These are phyloP conservation scores for Kwoniella sp. DNA, from an alignment of 768 basidiomycete genomes.

Conservation along the genomic window DNA sequence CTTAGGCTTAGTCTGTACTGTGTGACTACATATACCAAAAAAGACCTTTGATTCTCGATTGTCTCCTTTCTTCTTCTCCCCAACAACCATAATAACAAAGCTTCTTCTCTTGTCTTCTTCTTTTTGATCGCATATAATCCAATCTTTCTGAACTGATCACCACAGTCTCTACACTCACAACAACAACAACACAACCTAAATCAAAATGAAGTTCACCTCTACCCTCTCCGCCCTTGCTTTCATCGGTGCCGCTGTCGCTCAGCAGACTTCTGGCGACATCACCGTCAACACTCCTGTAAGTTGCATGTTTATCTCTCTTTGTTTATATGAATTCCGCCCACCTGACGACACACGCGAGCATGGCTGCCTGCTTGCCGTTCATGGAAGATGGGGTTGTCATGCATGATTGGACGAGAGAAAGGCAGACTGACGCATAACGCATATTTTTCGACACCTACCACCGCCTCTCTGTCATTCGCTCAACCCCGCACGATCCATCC, in stretches of 20 bases:
- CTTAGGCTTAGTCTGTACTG: too few species aligned
- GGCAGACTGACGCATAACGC: slow-evolving; percentile 2
- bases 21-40: slow-evolving; percentile 1
- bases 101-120: slow-evolving; percentile 3
- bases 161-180: slow-evolving; percentile 2
- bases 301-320: background rate
- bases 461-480: background rate
- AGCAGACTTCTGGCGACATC: slow-evolving; percentile 39
- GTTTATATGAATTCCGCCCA: too few species aligned
- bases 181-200: slow-evolving; percentile 15
- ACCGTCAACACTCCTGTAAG: slow-evolving; percentile 51
- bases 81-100: background rate
- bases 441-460: slow-evolving; percentile 5
- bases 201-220: slow-evolving; percentile 34
- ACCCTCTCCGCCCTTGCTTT: slow-evolving; percentile 27
- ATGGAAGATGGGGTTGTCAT: too few species aligned
- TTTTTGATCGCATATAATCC: slow-evolving; percentile 9
- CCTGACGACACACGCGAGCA: too few species aligned
- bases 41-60: background rate
- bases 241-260: slow-evolving; percentile 41
- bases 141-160: background rate
- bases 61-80: slow-evolving; percentile 17
- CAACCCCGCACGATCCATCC: background rate
- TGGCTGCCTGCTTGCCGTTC: too few species aligned
- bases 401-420: too few species aligned